Percentiles rank a stretch among this genome's conserved stretches.
These are phyloP conservation scores for Nephelium lappaceum DNA, from an alignment of 345 rosid species.

Conservation along the genomic window DNA sequence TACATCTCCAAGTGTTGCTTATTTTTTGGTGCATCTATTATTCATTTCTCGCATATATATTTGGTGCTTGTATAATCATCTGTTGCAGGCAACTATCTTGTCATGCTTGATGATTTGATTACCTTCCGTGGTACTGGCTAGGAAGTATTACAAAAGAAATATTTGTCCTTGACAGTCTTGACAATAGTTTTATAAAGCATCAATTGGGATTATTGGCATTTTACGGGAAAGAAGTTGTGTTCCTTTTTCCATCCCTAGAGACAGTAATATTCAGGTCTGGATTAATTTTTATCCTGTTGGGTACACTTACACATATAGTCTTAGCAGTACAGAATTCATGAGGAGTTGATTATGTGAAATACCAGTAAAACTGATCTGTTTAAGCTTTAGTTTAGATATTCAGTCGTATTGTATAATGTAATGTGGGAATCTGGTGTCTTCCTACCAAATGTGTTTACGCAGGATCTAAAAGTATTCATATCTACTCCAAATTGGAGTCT, in stretches of 20 bases:
- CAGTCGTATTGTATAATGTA: too few species aligned
- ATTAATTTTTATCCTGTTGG: too few species aligned
- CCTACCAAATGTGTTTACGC: not conserved
- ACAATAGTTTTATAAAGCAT: not conserved
- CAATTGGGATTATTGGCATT: not conserved
- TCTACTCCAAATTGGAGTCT: not conserved
- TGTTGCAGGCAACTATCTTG: not conserved
- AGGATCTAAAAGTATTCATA: not conserved
- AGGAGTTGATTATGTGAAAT: too few species aligned
- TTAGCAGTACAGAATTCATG: too few species aligned
- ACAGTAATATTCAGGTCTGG: too few species aligned
- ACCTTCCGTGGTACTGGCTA: not conserved
- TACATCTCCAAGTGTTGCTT: not conserved
- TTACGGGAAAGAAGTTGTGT: too few species aligned
- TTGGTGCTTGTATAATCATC: not conserved
- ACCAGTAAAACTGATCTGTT: too few species aligned
- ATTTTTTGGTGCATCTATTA: not conserved
- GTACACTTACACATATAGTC: too few species aligned
- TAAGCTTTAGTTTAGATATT: not conserved
- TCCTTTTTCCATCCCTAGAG: too few species aligned
- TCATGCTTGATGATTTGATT: not conserved
- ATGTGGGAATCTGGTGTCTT: too few species aligned
- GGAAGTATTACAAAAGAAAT: not conserved
- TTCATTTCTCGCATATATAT: not conserved
- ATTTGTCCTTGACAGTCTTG: not conserved